Conservation (phyloP, 1,139 yeast genomes). For the Saccharomyces hybrid region DNA sequence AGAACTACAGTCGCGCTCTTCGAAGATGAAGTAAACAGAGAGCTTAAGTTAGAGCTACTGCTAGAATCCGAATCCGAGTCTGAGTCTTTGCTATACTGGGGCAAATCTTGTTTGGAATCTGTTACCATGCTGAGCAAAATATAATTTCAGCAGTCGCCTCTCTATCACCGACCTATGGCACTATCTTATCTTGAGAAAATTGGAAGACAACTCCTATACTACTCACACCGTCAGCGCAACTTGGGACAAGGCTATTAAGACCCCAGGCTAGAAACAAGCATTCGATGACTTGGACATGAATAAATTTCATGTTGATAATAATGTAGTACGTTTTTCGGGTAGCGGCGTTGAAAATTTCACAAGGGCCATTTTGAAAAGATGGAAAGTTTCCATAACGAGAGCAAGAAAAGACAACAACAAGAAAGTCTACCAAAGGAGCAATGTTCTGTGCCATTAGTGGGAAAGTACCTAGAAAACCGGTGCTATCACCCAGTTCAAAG, state of each 20-base stretch:
- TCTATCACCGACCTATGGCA: background rate
- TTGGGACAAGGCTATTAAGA: background rate
- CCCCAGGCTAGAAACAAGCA: background rate
- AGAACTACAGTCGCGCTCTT: slow-evolving; percentile 6
- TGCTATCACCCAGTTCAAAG: slow-evolving; percentile 67
- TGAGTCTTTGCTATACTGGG: background rate
- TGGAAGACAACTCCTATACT: background rate
- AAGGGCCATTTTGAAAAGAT: background rate
- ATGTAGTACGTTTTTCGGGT: background rate
- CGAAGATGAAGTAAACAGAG: slow-evolving; percentile 2
- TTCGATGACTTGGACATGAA: background rate
- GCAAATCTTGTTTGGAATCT: background rate
- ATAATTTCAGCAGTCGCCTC: background rate
- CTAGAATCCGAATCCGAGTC: background rate
- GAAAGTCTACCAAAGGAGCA: background rate
- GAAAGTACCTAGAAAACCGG: slow-evolving; percentile 58
- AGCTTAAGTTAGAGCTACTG: background rate
- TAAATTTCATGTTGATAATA: background rate
- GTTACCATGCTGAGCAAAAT: background rate
- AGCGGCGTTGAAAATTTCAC: background rate
- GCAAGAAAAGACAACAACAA: background rate
- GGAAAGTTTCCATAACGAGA: background rate
- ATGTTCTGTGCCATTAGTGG: slow-evolving; percentile 43
- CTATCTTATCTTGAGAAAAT: background rate
- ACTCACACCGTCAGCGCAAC: background rate